These are phyloP conservation scores for Acacia melanoxylon DNA, from an alignment of 306 rosid species.

Conservation along the genomic window DNA sequence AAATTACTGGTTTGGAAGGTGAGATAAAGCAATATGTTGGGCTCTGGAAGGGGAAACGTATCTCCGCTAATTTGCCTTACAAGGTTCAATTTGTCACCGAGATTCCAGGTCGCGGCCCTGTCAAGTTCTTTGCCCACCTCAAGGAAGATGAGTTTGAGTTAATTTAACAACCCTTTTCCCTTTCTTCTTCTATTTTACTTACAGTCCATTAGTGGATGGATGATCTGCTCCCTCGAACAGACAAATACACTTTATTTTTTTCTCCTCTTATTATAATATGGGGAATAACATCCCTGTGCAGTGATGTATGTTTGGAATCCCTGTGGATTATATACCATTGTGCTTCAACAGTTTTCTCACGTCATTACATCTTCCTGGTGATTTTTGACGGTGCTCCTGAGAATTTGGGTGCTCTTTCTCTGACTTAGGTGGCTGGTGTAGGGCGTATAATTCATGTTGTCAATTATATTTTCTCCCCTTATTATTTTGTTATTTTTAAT, in stretches of 20 bases:
- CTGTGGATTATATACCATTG: not conserved
- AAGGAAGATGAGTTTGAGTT: conserved; percentile 88
- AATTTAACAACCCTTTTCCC: conserved; percentile 28
- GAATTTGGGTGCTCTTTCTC: not conserved
- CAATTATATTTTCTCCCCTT: not conserved
- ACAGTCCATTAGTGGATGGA: not conserved
- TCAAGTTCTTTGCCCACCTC: conserved; percentile 89
- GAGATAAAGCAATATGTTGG: conserved; percentile 76
- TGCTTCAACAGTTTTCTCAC: not conserved
- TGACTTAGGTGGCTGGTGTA: not conserved
- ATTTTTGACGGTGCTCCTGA: conserved; percentile 5
- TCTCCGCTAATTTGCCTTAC: conserved; percentile 86
- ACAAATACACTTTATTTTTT: not conserved
- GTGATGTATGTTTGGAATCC: conserved; percentile 19
- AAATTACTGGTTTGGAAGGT: conserved; percentile 78
- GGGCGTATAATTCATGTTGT: not conserved
- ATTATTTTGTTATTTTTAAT: not conserved
- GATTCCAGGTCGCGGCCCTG: conserved; percentile 71
- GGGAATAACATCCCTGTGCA: conserved; percentile 10
- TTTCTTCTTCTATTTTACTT: not conserved
- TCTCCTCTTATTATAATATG: not conserved
- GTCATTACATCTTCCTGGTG: not conserved
- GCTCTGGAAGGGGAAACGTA: conserved; percentile 82
- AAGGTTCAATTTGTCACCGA: conserved; percentile 72
- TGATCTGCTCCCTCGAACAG: not conserved